Conservation (phyloP, 2,329 filamentous ascomycete genomes). For the Colletotrichum kahawae region DNA sequence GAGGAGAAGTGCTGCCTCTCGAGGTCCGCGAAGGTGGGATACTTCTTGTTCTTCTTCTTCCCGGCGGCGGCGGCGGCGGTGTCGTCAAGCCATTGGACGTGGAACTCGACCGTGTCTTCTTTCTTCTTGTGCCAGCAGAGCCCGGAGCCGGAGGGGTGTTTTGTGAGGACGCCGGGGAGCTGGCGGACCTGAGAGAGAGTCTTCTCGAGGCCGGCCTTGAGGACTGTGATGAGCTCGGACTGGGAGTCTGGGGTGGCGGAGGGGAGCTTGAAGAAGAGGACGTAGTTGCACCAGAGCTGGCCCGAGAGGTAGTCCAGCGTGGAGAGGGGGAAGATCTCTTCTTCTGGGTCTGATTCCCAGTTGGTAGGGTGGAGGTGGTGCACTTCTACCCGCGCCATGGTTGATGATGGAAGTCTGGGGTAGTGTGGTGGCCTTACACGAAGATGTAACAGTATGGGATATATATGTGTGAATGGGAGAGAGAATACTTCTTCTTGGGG, state of each 20-base stretch:
- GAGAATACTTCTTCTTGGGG: not conserved
- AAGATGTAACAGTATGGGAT: not conserved
- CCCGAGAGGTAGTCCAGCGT: slow-evolving; percentile 40
- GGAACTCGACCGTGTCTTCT: slow-evolving; percentile 34
- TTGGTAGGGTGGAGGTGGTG: slow-evolving; percentile 32
- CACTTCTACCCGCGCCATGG: not conserved
- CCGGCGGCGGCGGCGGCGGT: not conserved
- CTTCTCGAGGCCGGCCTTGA: slow-evolving; percentile 38
- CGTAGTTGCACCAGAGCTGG: slow-evolving; percentile 41
- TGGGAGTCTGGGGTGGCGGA: slow-evolving; percentile 21
- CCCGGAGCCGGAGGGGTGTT: slow-evolving; percentile 36
- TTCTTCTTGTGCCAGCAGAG: slow-evolving; percentile 39
- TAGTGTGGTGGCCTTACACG: not conserved
- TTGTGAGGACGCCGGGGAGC: slow-evolving; percentile 42
- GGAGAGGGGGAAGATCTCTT: slow-evolving; percentile 40
- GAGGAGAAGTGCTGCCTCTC: slow-evolving; percentile 38
- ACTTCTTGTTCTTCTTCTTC: not conserved
- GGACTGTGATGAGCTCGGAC: slow-evolving; percentile 22
- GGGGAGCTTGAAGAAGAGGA: slow-evolving; percentile 41
- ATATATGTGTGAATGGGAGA: not conserved
- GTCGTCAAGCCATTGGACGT: slow-evolving; percentile 40
- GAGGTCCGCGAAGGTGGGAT: slow-evolving; percentile 39
- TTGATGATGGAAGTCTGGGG: not conserved
- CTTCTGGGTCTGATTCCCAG: slow-evolving; percentile 40
- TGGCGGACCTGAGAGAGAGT: slow-evolving; percentile 42